A percentile compares a stretch with the other conserved stretches of the same genome.
These are phyloP conservation scores for Eustoma russellianum DNA, from an alignment of 257 asterid species.

Conservation along the genomic window DNA sequence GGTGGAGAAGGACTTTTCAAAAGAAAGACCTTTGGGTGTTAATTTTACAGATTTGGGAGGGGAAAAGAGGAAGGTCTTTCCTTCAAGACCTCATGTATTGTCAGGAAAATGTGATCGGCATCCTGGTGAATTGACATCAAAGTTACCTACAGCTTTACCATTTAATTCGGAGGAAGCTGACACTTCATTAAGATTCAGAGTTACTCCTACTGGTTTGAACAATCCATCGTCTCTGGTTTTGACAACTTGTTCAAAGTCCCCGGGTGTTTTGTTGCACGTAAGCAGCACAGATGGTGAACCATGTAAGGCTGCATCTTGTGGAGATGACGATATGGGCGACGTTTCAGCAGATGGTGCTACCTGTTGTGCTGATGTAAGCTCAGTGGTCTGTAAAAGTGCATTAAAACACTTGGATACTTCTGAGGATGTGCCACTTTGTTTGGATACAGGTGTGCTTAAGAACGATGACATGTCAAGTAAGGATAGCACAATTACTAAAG, in stretches of 20 bases:
- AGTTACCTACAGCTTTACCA: slow-evolving; percentile 4
- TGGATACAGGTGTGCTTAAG: slow-evolving; percentile 16
- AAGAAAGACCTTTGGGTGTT: slow-evolving; percentile 19
- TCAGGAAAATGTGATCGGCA: slow-evolving; percentile 13
- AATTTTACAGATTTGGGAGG: slow-evolving; percentile 13
- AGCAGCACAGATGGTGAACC: slow-evolving; percentile 1
- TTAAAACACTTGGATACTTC: slow-evolving; percentile 34
- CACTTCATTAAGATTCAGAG: slow-evolving; percentile 3
- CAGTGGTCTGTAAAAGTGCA: slow-evolving; percentile 5
- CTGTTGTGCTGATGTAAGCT: slow-evolving; percentile 16
- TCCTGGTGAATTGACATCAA: slow-evolving; percentile 5
- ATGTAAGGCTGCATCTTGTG: slow-evolving; percentile 7
- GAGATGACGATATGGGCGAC: slow-evolving; percentile 17
- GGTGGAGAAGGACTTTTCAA: slow-evolving; percentile 16
- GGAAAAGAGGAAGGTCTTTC: slow-evolving; percentile 35
- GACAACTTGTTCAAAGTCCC: slow-evolving; percentile 9
- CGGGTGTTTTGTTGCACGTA: slow-evolving; percentile 4
- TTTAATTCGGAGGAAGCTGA: neutral
- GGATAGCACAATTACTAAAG: slow-evolving; percentile 18
- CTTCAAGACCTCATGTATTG: slow-evolving; percentile 22
- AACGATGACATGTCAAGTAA: slow-evolving; percentile 23
- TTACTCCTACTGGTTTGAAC: slow-evolving; percentile 3
- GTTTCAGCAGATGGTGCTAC: slow-evolving; percentile 21
- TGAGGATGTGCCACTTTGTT: slow-evolving; percentile 29
- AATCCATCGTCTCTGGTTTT: slow-evolving; percentile 7